Evolutionary conservation across 2,329 filamentous ascomycete genomes (phyloP), one percentile per base, ranked within the genome.

Genomic region (Ambrosiella xylebori): DNA sequence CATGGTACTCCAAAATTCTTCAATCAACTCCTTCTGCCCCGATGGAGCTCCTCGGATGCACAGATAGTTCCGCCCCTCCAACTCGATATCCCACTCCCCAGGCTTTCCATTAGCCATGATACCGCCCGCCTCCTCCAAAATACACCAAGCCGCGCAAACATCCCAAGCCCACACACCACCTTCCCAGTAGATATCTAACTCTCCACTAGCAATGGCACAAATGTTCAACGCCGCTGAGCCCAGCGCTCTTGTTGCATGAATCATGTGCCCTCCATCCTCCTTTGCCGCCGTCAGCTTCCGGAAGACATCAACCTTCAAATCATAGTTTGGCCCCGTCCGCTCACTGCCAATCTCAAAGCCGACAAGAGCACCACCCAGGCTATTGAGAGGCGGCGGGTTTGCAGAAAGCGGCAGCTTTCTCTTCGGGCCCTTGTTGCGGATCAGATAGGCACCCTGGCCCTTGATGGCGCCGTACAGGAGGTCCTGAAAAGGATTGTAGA

Each of bases 161-260:
- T 91, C 86, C 86, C 86, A 91, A 1, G 86, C 85, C 79, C 85
- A 91, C 68, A 85, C 88, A 0, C 87, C 86, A 41, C 84, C 85
- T 70, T 91, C 86, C 86, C 86, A 91, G 67, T 88, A 91, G 19
- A 80, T 65, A 67, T 91, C 86, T 35, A 88, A 64, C 67, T 81
- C 76, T 0, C 86, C 86, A 8, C 80, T 78, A 2, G 86, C 86
- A 2, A 88, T 82, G 44, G 76, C 77, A 59, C 84, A 87, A 15
- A 90, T 69, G 68, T 90, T 90, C 64, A 91, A 71, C 45, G 86
- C 86, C 7, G 86, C 86, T 55, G 78, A 82, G 1, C 86, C 86
- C 61, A 88, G 70, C 40, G 76, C 80, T n/a, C 86, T 74, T 59
- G 91, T 68, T 8, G 78, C 80, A 66, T 90, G 86, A 51, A 86